Percentiles rank a stretch among this genome's conserved stretches.
Evolutionary conservation across 2,329 filamentous ascomycete genomes (phyloP).

Genomic region (Lecanosticta acicola): DNA sequence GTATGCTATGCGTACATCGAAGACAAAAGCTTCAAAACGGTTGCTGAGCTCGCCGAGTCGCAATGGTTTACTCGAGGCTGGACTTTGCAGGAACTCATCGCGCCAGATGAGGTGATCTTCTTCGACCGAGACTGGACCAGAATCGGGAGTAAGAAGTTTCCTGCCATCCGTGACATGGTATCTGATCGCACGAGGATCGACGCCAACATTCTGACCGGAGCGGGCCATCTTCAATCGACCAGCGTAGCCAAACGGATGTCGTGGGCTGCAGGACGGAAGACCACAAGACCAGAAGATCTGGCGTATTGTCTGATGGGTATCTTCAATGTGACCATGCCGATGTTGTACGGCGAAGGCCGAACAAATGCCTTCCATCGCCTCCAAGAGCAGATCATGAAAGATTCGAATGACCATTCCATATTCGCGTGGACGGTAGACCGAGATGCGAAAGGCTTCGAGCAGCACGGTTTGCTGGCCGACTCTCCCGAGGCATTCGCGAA

Average conservation of each 20-base stretch:
- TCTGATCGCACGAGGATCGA: background rate
- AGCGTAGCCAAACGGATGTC: too few species aligned
- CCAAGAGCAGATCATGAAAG: conserved; percentile 12
- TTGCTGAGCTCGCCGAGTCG: conserved; percentile 1
- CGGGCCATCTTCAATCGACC: too few species aligned
- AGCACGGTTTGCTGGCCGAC: conserved; percentile 16
- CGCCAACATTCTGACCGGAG: background rate
- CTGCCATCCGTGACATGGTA: background rate
- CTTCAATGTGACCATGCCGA: conserved; percentile 39
- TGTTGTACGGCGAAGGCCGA: conserved; percentile 13
- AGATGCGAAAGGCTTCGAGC: conserved; percentile 2
- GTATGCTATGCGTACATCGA: too few species aligned
- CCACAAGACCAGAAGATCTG: too few species aligned
- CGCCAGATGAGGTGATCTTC: too few species aligned
- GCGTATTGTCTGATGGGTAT: conserved; percentile 44
- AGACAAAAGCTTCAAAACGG: background rate
- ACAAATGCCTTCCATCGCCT: conserved; percentile 10
- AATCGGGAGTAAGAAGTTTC: conserved; percentile 1
- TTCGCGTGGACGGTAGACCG: conserved; percentile 17
- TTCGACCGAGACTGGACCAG: too few species aligned
- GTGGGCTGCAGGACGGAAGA: too few species aligned
- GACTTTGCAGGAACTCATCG: too few species aligned
- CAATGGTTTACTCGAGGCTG: too few species aligned
- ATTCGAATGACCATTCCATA: conserved; percentile 13
- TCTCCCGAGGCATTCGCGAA: conserved; percentile 35